Percentiles rank a stretch among this genome's conserved stretches.
phyloP scores from a whole-genome alignment of 768 basidiomycete genomes.

The Leucocoprinus leucothites region DNA sequence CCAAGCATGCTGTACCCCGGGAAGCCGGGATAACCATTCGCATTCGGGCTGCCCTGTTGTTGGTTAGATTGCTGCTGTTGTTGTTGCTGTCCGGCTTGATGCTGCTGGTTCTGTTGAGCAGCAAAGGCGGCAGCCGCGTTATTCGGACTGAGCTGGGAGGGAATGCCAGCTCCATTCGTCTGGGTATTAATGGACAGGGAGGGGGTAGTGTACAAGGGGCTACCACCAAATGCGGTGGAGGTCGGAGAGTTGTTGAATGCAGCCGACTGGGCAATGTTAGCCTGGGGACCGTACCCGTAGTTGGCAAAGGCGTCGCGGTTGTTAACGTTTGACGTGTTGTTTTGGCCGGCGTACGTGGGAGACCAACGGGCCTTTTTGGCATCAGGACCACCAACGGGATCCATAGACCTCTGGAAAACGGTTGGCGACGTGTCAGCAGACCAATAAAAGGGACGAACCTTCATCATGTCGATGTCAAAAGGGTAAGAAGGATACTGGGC shows the following conservation, averaged over 20 bases:
- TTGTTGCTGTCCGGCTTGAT: constrained; percentile 41
- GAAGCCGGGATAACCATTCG: constrained; percentile 53
- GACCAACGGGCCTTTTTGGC: constrained; percentile 92
- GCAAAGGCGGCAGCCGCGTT: constrained; percentile 49
- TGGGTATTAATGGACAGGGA: constrained; percentile 67
- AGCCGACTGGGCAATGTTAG: constrained; percentile 54
- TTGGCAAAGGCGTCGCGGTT: constrained; percentile 76
- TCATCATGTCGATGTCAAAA: constrained; percentile 92
- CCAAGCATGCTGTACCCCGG: constrained; percentile 75
- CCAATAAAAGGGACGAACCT: constrained; percentile 44
- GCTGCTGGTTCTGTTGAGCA: constrained; percentile 39
- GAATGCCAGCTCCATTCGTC: constrained; percentile 47
- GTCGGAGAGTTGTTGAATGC: constrained; percentile 46
- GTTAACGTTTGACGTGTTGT: constrained; percentile 14
- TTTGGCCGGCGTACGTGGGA: constrained; percentile 49
- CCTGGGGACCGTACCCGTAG: constrained; percentile 83
- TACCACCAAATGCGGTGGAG: constrained; percentile 44
- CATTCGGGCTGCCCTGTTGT: constrained; percentile 43
- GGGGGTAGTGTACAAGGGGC: constrained; percentile 71
- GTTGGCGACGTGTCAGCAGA: constrained; percentile 4
- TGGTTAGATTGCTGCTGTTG: constrained; percentile 34
- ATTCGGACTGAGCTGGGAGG: constrained; percentile 68
- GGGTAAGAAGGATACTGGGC: constrained; percentile 66
- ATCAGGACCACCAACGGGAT: constrained; percentile 76
- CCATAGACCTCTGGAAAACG: constrained; percentile 73